Conservation (phyloP, 1,284 basidiomycete genomes). For the Cystobasidium pallidum region DNA sequence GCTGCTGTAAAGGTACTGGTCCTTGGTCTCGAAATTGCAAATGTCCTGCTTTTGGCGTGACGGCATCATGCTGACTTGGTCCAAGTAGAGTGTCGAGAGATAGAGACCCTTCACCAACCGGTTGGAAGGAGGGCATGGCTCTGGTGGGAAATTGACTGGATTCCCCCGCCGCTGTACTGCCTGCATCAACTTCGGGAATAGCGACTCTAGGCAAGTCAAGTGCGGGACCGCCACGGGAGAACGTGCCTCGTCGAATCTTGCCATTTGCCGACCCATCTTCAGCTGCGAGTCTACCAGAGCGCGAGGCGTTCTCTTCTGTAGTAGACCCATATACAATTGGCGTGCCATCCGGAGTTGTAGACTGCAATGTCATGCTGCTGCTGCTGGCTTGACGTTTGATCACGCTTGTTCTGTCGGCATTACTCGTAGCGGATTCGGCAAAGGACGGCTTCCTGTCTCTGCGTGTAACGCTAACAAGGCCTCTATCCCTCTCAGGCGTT, state of each 20-base stretch:
- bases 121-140: constrained; percentile 3
- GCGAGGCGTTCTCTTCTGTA: constrained; percentile 8
- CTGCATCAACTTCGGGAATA: not conserved
- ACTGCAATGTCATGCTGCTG: constrained; percentile 12
- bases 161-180: not conserved
- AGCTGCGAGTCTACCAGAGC: not conserved
- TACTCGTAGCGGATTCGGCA: constrained; percentile 1
- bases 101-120: constrained; percentile 31
- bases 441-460: constrained; percentile 5
- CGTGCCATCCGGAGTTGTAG: constrained; percentile 18
- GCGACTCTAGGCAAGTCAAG: not conserved
- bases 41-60: constrained; percentile 28
- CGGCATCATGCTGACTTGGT: constrained; percentile 1
- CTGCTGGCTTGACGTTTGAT: constrained; percentile 32
- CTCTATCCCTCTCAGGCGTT: constrained; percentile 10
- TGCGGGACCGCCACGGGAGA: constrained; percentile 35
- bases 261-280: constrained; percentile 13
- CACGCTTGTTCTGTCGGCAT: constrained; percentile 7
- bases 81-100: constrained; percentile 23
- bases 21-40: not conserved
- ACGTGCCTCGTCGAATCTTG: constrained; percentile 23
- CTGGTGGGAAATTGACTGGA: not conserved
- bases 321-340: constrained; percentile 35
- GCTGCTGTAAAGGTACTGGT: not conserved
- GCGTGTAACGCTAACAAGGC: not conserved